Percentiles rank a stretch among this genome's conserved stretches.
These are phyloP conservation scores for Moniliella sp. DNA, from an alignment of 1,284 basidiomycete species.

Conservation along the genomic window DNA sequence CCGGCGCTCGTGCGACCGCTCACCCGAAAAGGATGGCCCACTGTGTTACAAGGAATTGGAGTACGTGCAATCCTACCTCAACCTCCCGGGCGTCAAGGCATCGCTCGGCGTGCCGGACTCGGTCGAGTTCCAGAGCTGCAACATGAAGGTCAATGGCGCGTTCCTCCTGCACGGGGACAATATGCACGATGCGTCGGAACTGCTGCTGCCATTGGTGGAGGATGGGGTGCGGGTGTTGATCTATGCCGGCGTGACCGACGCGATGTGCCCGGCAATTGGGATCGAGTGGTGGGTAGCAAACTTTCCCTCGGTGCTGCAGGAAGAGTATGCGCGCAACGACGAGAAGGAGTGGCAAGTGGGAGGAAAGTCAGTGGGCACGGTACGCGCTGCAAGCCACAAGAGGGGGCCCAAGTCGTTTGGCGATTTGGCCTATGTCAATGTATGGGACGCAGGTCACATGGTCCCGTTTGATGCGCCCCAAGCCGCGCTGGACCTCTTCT, in stretches of 20 bases:
- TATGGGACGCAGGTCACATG: conserved; percentile 24
- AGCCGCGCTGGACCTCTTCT: conserved; percentile 45
- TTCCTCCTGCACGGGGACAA: conserved; percentile 55
- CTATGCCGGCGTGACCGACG: conserved; percentile 67
- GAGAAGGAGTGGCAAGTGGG: conserved; percentile 9
- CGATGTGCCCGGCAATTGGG: conserved; percentile 37
- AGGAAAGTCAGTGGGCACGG: conserved; percentile 15
- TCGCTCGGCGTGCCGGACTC: conserved; percentile 47
- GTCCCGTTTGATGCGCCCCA: conserved; percentile 52
- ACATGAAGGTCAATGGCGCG: conserved; percentile 43
- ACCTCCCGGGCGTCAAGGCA: conserved; percentile 45
- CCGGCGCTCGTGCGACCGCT: conserved; percentile 50
- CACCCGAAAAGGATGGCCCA: conserved; percentile 42
- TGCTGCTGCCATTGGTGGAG: conserved; percentile 56
- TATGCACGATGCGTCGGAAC: conserved; percentile 51
- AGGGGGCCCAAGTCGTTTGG: too few species aligned
- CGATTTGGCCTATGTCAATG: conserved; percentile 13
- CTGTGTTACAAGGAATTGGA: conserved; percentile 43
- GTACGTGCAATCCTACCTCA: conserved; percentile 35
- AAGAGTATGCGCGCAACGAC: conserved; percentile 18
- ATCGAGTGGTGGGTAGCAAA: conserved; percentile 23
- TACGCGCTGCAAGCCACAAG: conserved; percentile 19
- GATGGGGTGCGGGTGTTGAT: conserved; percentile 55
- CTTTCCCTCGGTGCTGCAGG: conserved; percentile 15
- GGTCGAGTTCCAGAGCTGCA: conserved; percentile 45